These are phyloP conservation scores for Lagenaria siceraria DNA, from an alignment of 306 rosid species.

Conservation along the genomic window DNA sequence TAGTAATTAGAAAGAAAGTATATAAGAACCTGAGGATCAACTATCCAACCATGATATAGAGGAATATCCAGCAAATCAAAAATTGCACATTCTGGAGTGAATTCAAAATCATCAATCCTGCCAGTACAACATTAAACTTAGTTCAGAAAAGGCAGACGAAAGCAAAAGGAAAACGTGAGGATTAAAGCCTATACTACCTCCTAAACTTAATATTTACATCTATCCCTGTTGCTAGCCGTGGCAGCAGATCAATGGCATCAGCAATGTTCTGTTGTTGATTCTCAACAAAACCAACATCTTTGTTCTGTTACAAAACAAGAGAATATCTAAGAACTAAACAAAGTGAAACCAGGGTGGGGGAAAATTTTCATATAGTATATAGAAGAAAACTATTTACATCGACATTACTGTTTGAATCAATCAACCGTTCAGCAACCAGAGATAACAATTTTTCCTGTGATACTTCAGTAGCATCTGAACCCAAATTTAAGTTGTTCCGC, in stretches of 20 bases:
- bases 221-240: slow-evolving; percentile 95
- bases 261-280: slow-evolving; percentile 95
- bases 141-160: slow-evolving; percentile 14
- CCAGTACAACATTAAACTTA: slow-evolving; percentile 18
- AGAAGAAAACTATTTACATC: slow-evolving; percentile 28
- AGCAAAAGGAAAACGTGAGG: slow-evolving; percentile 7
- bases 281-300: slow-evolving; percentile 74
- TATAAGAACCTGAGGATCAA: slow-evolving; percentile 69
- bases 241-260: slow-evolving; percentile 95
- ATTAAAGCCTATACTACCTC: slow-evolving; percentile 36
- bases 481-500: slow-evolving; percentile 64
- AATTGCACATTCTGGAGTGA: slow-evolving; percentile 94
- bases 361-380: not conserved
- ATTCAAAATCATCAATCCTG: slow-evolving; percentile 91
- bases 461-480: slow-evolving; percentile 70
- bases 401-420: slow-evolving; percentile 78
- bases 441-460: slow-evolving; percentile 94
- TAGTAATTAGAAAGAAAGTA: slow-evolving; percentile 11
- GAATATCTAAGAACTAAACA: slow-evolving; percentile 5
- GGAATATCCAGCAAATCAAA: slow-evolving; percentile 97
- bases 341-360: slow-evolving; percentile 3
- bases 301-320: slow-evolving; percentile 40
- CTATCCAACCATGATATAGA: slow-evolving; percentile 96
- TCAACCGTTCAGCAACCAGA: slow-evolving; percentile 74
- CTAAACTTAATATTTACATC: slow-evolving; percentile 90